Evolutionary conservation across 1,139 yeast species (phyloP).

Genomic region (Yamadazyma diddensiae): DNA sequence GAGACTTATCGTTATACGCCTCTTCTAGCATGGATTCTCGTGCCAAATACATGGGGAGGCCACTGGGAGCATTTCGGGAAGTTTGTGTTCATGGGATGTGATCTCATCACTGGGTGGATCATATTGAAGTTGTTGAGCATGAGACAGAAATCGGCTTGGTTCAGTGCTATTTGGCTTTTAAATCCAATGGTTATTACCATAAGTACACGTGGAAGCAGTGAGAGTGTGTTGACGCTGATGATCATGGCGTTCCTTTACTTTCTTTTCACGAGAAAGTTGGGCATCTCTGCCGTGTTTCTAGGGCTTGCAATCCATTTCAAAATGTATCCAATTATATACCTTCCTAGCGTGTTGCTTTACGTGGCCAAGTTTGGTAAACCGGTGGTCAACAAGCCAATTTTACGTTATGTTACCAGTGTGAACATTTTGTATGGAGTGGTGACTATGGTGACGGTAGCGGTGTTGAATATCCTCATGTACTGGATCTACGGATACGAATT

Average conservation of each 20-base stretch:
- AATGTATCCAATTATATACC: slow-evolving; percentile 84
- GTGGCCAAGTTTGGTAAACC: slow-evolving; percentile 22
- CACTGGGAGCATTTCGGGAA: slow-evolving; percentile 73
- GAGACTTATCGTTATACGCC: slow-evolving; percentile 96
- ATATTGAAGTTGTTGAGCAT: slow-evolving; percentile 41
- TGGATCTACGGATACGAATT: slow-evolving; percentile 69
- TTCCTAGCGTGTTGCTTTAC: slow-evolving; percentile 49
- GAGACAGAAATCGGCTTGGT: slow-evolving; percentile 24
- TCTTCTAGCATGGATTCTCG: slow-evolving; percentile 73
- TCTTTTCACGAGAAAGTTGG: slow-evolving; percentile 27
- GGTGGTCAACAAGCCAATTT: slow-evolving; percentile 24
- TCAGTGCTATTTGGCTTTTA: slow-evolving; percentile 73
- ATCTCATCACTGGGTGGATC: slow-evolving; percentile 74
- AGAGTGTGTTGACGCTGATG: slow-evolving; percentile 79
- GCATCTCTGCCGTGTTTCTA: slow-evolving; percentile 59
- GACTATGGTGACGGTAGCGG: slow-evolving; percentile 40
- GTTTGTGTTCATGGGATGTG: slow-evolving; percentile 70
- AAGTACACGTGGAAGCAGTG: slow-evolving; percentile 91
- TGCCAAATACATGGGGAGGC: slow-evolving; percentile 56
- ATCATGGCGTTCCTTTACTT: slow-evolving; percentile 59
- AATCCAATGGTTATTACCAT: slow-evolving; percentile 96
- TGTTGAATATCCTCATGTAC: slow-evolving; percentile 60
- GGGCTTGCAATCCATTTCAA: slow-evolving; percentile 89
- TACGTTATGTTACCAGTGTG: slow-evolving; percentile 38
- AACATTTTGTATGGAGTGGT: slow-evolving; percentile 47